Evolutionary conservation across 805 yeast genomes (phyloP).

Genomic region (Suhomyces sp.): DNA sequence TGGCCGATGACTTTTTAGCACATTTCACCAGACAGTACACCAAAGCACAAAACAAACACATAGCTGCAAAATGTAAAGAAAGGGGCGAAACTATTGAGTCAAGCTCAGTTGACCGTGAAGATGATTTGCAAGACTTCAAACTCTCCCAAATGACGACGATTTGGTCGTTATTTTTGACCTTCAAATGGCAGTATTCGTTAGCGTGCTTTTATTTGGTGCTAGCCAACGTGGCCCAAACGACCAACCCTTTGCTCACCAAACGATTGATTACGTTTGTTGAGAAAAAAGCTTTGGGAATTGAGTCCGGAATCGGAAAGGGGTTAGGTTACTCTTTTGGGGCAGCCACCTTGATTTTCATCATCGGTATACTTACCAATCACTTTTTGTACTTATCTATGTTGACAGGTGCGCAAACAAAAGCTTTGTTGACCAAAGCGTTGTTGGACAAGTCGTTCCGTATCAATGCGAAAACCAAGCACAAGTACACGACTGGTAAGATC

Average conservation of each 20-base stretch:
- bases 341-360: conserved; percentile 24
- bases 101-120: conserved; percentile 17
- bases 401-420: conserved; percentile 27
- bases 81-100: conserved; percentile 22
- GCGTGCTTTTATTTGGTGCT: conserved; percentile 22
- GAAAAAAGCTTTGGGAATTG: conserved; percentile 22
- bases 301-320: conserved; percentile 29
- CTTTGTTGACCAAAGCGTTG: conserved; percentile 22
- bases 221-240: conserved; percentile 24
- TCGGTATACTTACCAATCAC: conserved; percentile 23
- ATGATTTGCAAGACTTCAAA: conserved; percentile 31
- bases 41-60: conserved; percentile 15
- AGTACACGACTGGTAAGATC: conserved; percentile 21
- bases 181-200: conserved; percentile 26
- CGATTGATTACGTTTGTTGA: conserved; percentile 38
- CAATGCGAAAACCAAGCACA: conserved; percentile 19
- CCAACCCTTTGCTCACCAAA: conserved; percentile 36
- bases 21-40: conserved; percentile 12
- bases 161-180: conserved; percentile 25
- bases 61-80: conserved; percentile 23
- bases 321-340: conserved; percentile 43
- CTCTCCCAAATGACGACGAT: conserved; percentile 20
- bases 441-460: conserved; percentile 22
- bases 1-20: conserved; percentile 26
- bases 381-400: conserved; percentile 22